A percentile compares a stretch with the other conserved stretches of the same genome.
Conservation (phyloP, 768 basidiomycete genomes). For the Lanmaoa pseudosensibilis region DNA sequence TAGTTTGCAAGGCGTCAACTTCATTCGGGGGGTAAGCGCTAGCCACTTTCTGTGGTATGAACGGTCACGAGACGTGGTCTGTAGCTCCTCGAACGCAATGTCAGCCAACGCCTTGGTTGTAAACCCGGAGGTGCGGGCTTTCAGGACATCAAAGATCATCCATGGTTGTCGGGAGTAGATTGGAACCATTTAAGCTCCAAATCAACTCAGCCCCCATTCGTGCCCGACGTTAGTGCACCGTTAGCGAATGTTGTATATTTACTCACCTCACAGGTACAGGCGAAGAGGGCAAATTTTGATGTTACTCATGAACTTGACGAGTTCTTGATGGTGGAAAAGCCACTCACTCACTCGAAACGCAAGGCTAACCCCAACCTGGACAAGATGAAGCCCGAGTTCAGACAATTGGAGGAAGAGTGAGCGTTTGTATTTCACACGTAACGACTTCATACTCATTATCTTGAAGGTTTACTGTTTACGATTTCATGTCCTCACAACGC, state of each 20-base stretch:
- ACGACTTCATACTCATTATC: constrained; percentile 9
- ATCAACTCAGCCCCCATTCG: constrained; percentile 74
- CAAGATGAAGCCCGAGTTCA: constrained; percentile 87
- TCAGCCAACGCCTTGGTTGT: constrained; percentile 78
- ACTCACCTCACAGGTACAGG: constrained; percentile 44
- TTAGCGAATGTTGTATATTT: neutral
- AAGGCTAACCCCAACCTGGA: constrained; percentile 84
- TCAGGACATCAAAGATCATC: constrained; percentile 74
- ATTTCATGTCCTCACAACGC: constrained; percentile 71
- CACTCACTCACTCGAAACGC: constrained; percentile 91
- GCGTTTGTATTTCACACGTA: constrained; percentile 24
- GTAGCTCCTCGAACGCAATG: constrained; percentile 85
- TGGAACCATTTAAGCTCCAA: constrained; percentile 80
- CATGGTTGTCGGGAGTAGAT: constrained; percentile 82
- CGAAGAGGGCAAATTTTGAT: constrained; percentile 97
- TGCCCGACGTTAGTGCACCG: constrained; percentile 79
- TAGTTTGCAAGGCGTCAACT: constrained; percentile 65
- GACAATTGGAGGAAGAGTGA: constrained; percentile 91
- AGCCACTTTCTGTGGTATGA: neutral
- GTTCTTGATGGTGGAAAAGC: constrained; percentile 95
- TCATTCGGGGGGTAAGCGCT: constrained; percentile 61
- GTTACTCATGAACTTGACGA: constrained; percentile 97
- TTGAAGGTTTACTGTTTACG: constrained; percentile 85
- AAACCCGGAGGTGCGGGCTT: constrained; percentile 66
- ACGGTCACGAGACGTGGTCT: constrained; percentile 9